A percentile compares a stretch with the other conserved stretches of the same genome.
Conservation (phyloP, 306 rosid species). For the Ormosia emarginata region DNA sequence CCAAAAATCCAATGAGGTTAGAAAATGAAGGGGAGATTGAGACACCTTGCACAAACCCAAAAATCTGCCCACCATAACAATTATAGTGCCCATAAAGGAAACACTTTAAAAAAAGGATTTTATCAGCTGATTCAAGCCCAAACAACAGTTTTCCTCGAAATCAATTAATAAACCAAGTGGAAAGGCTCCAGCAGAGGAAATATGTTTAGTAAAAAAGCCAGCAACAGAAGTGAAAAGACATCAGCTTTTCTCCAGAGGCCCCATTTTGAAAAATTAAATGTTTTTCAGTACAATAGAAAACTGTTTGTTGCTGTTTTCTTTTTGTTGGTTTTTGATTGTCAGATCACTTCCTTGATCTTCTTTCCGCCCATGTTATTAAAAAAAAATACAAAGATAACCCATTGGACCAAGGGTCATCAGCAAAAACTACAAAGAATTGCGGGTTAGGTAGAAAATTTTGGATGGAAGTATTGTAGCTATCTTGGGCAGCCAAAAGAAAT, state of each 20-base stretch:
- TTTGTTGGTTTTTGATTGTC: neutral
- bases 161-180: constrained; percentile 13
- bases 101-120: neutral
- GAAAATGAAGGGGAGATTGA: neutral
- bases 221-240: neutral
- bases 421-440: constrained; percentile 18
- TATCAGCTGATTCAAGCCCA: neutral
- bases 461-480: constrained; percentile 35
- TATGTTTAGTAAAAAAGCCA: neutral
- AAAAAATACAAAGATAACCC: neutral
- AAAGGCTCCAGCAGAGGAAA: constrained; percentile 1
- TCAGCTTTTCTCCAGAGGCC: constrained; percentile 12
- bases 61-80: neutral
- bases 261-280: neutral
- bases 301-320: neutral
- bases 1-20: neutral
- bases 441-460: constrained; percentile 27
- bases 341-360: constrained; percentile 7
- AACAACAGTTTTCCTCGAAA: constrained; percentile 11
- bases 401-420: constrained; percentile 20
- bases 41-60: neutral
- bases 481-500: constrained; percentile 45
- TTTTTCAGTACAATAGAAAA: constrained; percentile 16
- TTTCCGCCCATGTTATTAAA: constrained; percentile 9
- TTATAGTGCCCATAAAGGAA: neutral